These are phyloP conservation scores for Sporothrix curviconia DNA, from an alignment of 2,329 filamentous ascomycete species.

Conservation along the genomic window DNA sequence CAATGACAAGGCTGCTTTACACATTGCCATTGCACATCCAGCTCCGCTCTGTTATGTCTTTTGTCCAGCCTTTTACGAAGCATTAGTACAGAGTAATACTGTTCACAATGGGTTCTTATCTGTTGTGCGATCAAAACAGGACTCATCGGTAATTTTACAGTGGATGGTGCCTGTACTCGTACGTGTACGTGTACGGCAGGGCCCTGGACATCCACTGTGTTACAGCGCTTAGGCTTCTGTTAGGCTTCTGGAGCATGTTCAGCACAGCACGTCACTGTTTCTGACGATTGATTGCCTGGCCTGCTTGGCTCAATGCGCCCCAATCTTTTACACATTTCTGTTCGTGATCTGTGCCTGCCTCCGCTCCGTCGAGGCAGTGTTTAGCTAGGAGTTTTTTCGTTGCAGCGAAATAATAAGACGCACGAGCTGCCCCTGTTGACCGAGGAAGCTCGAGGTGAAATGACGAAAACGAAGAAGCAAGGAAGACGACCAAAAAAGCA, in stretches of 20 bases:
- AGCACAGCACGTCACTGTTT: too few relatives aligned
- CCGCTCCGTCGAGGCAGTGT: background rate
- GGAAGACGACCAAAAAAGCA: background rate
- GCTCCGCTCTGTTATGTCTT: background rate
- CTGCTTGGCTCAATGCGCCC: background rate
- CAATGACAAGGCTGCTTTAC: constrained; percentile 11
- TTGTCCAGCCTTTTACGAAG: constrained; percentile 6
- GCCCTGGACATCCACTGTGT: too few relatives aligned
- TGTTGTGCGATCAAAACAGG: too few relatives aligned
- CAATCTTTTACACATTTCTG: background rate
- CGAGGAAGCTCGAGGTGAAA: background rate
- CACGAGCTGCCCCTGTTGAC: too few relatives aligned
- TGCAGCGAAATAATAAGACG: too few relatives aligned
- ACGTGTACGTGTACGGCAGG: too few relatives aligned
- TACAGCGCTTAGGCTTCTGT: too few relatives aligned
- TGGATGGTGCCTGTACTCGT: too few relatives aligned
- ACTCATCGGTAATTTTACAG: too few relatives aligned
- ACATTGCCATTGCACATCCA: constrained; percentile 10
- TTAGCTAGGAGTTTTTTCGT: background rate
- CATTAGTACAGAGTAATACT: too few relatives aligned
- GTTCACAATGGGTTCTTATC: constrained; percentile 3
- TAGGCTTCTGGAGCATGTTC: too few relatives aligned
- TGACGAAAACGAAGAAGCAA: background rate
- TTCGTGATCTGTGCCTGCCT: background rate
- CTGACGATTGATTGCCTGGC: too few relatives aligned